Evolutionary conservation across 768 basidiomycete genomes (phyloP), one percentile per base, ranked within the genome.

Genomic region (Holtermanniella nyarrowii): DNA sequence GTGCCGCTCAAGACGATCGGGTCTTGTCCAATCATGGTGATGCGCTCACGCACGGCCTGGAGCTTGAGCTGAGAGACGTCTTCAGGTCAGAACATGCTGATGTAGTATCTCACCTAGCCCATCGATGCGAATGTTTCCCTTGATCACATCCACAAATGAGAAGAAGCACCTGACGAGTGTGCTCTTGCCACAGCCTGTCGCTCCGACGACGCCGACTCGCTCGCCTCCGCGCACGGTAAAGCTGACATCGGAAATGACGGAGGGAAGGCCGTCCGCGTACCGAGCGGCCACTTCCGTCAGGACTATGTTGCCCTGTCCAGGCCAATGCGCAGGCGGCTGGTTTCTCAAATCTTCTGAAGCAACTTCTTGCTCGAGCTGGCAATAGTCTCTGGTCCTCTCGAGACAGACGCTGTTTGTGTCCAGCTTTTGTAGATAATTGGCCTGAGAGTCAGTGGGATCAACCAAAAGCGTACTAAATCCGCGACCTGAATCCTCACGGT

Each of bases 21-120:
- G 42, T 68, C 66, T 48, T 70, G 66, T 11, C 64, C 62, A 27
- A 68, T 68, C 51, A 70, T 66, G 20, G 63, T 63, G 37, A 70
- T 49, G 21, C 50, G 56, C 1, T 55, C 62, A 2, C 69, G 44
- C 18, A 68, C 63, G 22, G 52, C 46, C 18, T 56, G 49, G n/a
- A 70, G 57, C 1, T 61, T 59, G 10, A 70, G 42, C 44, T 57
- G 42, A 3, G 60, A 37, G 44, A 65, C 62, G 44, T 70, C 66
- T 55, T 60, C 31, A 54, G 50, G 48, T 10, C 25, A 21, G 14
- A 23, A 27, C 4, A 3, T 10, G 10, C 5, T 40, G 1, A 22
- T 39, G 25, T n/a, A 21, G 13, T 14, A 5, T 48, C 57, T 61
- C 42, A 63, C 64, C 57, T 37, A 42, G 26, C 2, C 62, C 64